A percentile compares a stretch with the other conserved stretches of the same genome.
Conservation (phyloP, 257 asterid genomes). For the Coffea canephora region DNA sequence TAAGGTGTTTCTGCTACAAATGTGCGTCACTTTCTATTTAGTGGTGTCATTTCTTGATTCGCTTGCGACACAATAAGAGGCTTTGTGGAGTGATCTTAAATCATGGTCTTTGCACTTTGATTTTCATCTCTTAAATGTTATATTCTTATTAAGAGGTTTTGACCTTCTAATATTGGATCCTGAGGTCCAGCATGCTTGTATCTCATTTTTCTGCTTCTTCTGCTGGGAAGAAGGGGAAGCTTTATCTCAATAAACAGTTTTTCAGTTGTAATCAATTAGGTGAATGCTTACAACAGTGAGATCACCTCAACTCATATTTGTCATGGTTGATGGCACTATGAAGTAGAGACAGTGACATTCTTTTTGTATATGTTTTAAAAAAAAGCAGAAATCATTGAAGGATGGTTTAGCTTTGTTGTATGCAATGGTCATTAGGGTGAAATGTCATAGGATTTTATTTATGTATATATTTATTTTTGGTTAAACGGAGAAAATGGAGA, state of each 20-base stretch:
- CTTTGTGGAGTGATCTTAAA: not conserved
- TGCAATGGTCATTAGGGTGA: not conserved
- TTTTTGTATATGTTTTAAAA: not conserved
- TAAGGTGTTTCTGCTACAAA: conserved; percentile 35
- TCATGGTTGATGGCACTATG: not conserved
- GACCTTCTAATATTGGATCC: not conserved
- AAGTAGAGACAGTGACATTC: not conserved
- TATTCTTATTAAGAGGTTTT: not conserved
- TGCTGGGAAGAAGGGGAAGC: not conserved
- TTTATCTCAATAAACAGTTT: not conserved
- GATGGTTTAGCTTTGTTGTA: not conserved
- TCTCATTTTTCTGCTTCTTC: not conserved
- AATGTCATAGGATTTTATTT: not conserved
- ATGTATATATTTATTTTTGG: not conserved
- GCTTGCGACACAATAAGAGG: not conserved
- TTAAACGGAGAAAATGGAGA: not conserved
- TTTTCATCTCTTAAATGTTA: not conserved
- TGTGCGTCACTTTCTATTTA: not conserved
- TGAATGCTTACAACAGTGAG: not conserved
- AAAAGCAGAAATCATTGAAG: not conserved
- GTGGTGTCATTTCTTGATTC: not conserved
- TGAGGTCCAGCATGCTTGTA: not conserved
- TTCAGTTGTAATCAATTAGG: not conserved
- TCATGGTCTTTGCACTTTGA: not conserved
- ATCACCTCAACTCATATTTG: not conserved